Evolutionary conservation across 1,284 basidiomycete species (phyloP).

Genomic region (Neotropicomus parvogracilis): DNA sequence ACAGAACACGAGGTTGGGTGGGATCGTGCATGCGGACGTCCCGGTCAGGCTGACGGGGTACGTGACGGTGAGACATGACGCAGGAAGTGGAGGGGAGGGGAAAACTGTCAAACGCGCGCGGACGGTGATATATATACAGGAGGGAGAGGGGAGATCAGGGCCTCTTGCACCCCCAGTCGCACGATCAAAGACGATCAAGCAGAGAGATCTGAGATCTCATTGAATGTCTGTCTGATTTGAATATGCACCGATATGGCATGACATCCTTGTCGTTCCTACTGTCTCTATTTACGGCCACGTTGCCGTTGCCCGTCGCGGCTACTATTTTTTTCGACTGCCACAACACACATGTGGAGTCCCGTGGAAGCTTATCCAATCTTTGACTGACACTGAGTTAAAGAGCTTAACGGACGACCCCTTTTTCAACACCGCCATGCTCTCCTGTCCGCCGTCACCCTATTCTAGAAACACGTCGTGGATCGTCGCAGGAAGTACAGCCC

Average conservation of each 20-base stretch:
- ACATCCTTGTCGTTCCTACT: conserved; percentile 41
- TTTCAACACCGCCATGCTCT: conserved; percentile 21
- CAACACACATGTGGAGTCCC: conserved; percentile 32
- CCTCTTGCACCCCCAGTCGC: conserved; percentile 43
- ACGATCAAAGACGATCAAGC: conserved; percentile 55
- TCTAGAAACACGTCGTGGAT: conserved; percentile 25
- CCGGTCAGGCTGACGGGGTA: conserved; percentile 56
- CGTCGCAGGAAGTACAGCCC: conserved; percentile 23
- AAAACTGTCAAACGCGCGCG: conserved; percentile 44
- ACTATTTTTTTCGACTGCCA: conserved; percentile 29
- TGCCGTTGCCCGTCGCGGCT: conserved; percentile 41
- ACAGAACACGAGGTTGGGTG: conserved; percentile 41
- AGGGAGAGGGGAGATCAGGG: conserved; percentile 40
- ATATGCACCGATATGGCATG: conserved; percentile 33
- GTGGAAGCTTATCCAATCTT: conserved; percentile 37
- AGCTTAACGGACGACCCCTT: conserved; percentile 36
- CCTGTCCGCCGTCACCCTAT: conserved; percentile 11
- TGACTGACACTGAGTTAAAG: conserved; percentile 35
- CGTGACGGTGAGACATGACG: conserved; percentile 59
- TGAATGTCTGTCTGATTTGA: conserved; percentile 43
- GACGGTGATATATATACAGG: conserved; percentile 54
- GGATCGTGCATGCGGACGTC: conserved; percentile 65
- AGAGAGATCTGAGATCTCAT: conserved; percentile 38
- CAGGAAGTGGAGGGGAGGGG: conserved; percentile 35
- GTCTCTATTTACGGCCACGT: conserved; percentile 39